Evolutionary conservation across 345 rosid genomes (phyloP).

Genomic region (Anastatica hierochuntica): DNA sequence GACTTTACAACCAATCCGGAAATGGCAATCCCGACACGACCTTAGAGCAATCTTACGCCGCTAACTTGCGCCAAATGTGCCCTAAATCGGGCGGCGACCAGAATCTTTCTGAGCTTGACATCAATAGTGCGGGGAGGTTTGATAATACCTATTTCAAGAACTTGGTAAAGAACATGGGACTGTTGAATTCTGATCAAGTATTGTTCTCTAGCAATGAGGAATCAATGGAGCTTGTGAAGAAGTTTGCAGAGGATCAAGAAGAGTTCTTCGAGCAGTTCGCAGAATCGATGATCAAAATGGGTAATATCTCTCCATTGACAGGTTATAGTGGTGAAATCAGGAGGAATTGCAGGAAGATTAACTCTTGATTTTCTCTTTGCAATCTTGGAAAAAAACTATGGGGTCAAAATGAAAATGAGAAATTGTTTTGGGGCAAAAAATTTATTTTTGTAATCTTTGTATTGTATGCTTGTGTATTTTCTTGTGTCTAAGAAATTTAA

Average conservation of each 20-base stretch:
- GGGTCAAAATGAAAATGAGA: too few species aligned
- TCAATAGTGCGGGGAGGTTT: constrained; percentile 40
- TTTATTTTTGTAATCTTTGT: too few species aligned
- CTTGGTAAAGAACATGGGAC: constrained; percentile 55
- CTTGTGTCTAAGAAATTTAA: too few species aligned
- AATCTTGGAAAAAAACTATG: too few species aligned
- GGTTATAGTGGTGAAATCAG: constrained; percentile 74
- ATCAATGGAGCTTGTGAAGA: constrained; percentile 59
- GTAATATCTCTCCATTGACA: constrained; percentile 72
- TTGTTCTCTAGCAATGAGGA: constrained; percentile 42
- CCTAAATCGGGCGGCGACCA: constrained; percentile 65
- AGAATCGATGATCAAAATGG: constrained; percentile 85
- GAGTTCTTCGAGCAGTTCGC: constrained; percentile 72
- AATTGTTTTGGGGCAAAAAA: too few species aligned
- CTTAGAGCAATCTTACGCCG: constrained; percentile 51
- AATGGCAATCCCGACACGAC: constrained; percentile 68
- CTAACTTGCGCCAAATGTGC: constrained; percentile 34
- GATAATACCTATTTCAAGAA: constrained; percentile 85
- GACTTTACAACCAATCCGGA: constrained; percentile 76
- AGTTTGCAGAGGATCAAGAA: constrained; percentile 50
- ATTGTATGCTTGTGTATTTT: too few species aligned
- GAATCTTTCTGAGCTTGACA: constrained; percentile 58
- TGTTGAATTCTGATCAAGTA: constrained; percentile 74
- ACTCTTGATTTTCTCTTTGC: constrained; percentile 27
- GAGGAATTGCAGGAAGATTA: constrained; percentile 66